Conservation (phyloP, 495 filamentous ascomycete genomes). For the Beverwykella pulmonaria region DNA sequence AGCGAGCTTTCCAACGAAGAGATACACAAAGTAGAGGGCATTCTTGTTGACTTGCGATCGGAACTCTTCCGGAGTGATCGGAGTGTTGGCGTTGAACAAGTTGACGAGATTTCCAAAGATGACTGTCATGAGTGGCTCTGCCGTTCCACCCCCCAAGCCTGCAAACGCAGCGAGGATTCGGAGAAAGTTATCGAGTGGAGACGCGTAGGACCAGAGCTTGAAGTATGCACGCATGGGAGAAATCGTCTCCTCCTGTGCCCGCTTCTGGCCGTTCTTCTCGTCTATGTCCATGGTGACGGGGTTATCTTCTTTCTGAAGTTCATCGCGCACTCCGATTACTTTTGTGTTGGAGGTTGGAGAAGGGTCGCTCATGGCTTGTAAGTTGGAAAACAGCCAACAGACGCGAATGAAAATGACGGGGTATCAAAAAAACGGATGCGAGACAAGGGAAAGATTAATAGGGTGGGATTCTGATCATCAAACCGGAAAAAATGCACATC, state of each 20-base stretch:
- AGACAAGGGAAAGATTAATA: too few species aligned
- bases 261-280: neutral
- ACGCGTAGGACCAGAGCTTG: slow-evolving; percentile 18
- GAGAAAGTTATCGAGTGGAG: slow-evolving; percentile 7
- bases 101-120: slow-evolving; percentile 25
- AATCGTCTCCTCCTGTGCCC: neutral
- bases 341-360: neutral
- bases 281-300: neutral
- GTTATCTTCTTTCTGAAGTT: neutral
- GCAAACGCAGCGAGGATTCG: slow-evolving; percentile 4
- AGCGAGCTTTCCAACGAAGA: slow-evolving; percentile 44
- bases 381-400: neutral
- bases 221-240: slow-evolving; percentile 15
- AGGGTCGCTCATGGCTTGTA: neutral
- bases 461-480: too few species aligned
- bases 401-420: neutral
- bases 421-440: neutral
- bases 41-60: slow-evolving; percentile 15
- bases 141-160: slow-evolving; percentile 12
- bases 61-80: slow-evolving; percentile 10
- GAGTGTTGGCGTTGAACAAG: slow-evolving; percentile 7
- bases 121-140: slow-evolving; percentile 20
- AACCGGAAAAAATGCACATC: too few species aligned
- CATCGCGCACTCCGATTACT: neutral
- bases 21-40: slow-evolving; percentile 46